Percentiles rank a stretch among this genome's conserved stretches.
These are phyloP conservation scores for Erythrophleum fordii DNA, from an alignment of 306 rosid genomes.

Conservation along the genomic window DNA sequence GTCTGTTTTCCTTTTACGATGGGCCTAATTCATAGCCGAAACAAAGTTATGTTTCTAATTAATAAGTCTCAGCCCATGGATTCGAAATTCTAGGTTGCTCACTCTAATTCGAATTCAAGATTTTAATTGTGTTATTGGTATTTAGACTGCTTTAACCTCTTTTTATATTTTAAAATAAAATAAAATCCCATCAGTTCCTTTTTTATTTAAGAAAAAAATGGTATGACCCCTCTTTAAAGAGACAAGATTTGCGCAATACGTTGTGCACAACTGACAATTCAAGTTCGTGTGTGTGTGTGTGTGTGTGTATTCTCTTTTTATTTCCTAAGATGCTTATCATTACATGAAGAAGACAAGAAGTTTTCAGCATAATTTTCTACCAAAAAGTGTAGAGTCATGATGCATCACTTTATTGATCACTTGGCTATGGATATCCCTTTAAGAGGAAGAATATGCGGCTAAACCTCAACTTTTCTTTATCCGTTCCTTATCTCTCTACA, in stretches of 20 bases:
- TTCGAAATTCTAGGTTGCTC: neutral
- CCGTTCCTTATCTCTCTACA: constrained; percentile 1
- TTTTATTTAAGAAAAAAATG: too few relatives aligned
- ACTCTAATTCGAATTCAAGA: too few relatives aligned
- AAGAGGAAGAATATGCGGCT: constrained; percentile 42
- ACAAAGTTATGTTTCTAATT: neutral
- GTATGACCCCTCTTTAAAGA: too few relatives aligned
- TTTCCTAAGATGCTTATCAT: constrained; percentile 15
- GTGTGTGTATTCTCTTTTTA: too few relatives aligned
- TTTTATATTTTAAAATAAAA: too few relatives aligned
- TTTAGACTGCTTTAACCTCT: too few relatives aligned
- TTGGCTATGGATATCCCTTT: constrained; percentile 28
- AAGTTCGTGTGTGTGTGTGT: too few relatives aligned
- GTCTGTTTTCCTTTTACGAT: neutral
- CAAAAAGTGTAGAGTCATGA: neutral
- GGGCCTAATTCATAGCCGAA: neutral
- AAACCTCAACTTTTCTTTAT: neutral
- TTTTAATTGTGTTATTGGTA: too few relatives aligned
- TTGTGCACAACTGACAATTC: too few relatives aligned
- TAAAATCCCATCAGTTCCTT: too few relatives aligned
- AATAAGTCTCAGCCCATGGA: neutral
- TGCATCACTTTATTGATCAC: constrained; percentile 21
- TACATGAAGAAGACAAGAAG: neutral
- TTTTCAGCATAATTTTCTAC: neutral
- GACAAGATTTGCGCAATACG: too few relatives aligned